A percentile compares a stretch with the other conserved stretches of the same genome.
These are phyloP conservation scores for Chrysanthemum seticuspe DNA, from an alignment of 129 eudicot species.

Conservation along the genomic window DNA sequence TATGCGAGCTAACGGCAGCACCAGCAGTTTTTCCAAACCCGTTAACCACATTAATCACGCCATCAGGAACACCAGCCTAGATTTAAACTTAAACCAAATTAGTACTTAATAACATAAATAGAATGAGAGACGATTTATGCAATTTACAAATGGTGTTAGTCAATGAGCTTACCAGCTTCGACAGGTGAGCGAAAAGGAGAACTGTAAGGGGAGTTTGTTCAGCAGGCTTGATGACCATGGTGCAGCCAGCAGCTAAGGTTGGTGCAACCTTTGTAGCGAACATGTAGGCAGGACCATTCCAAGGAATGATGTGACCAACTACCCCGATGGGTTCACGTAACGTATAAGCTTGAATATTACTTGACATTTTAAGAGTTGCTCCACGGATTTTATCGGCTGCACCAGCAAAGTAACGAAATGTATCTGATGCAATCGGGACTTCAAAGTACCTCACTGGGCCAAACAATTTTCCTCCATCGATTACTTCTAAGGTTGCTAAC, in stretches of 20 bases:
- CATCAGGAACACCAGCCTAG: constrained; percentile 86
- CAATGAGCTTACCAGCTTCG: constrained; percentile 48
- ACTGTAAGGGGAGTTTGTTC: constrained; percentile 82
- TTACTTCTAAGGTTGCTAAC: constrained; percentile 59
- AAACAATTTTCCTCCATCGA: constrained; percentile 68
- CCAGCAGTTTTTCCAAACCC: constrained; percentile 78
- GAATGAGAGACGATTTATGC: not conserved
- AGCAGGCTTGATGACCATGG: constrained; percentile 84
- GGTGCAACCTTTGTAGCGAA: constrained; percentile 70
- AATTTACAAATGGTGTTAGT: not conserved
- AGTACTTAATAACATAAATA: not conserved
- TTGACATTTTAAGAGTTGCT: constrained; percentile 70
- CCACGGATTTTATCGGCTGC: constrained; percentile 95
- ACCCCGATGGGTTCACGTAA: constrained; percentile 80
- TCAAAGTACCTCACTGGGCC: constrained; percentile 34
- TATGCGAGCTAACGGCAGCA: constrained; percentile 78
- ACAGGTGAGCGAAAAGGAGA: constrained; percentile 66
- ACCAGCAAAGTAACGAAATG: constrained; percentile 84
- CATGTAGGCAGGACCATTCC: constrained; percentile 76
- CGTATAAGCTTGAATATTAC: constrained; percentile 74
- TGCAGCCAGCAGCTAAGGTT: constrained; percentile 85
- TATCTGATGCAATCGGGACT: constrained; percentile 40
- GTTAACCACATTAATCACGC: constrained; percentile 69
- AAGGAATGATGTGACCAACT: constrained; percentile 78
- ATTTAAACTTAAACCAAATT: not conserved